Evolutionary conservation across 345 rosid species (phyloP).

Genomic region (Acer yangbiense): DNA sequence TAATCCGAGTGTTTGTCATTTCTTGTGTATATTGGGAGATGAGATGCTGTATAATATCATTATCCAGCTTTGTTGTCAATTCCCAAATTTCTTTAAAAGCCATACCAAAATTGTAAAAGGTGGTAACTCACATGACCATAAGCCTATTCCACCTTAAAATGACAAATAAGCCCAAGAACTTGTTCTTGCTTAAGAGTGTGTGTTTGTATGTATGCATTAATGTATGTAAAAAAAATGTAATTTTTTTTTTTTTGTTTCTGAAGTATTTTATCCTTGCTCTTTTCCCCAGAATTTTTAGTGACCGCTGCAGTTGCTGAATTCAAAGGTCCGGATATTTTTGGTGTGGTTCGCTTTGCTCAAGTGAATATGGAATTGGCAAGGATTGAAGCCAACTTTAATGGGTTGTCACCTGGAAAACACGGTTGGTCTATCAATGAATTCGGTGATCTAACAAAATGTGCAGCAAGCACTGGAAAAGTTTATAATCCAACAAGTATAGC

Average conservation of each 20-base stretch:
- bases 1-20: neutral
- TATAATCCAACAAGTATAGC: slow-evolving; percentile 54
- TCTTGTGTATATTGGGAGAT: neutral
- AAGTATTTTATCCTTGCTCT: neutral
- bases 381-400: slow-evolving; percentile 83
- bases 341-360: slow-evolving; percentile 90
- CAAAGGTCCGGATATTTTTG: slow-evolving; percentile 89
- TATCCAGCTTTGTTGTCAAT: neutral
- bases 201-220: neutral
- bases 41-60: neutral
- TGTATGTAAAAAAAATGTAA: neutral
- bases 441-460: slow-evolving; percentile 90
- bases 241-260: neutral
- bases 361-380: slow-evolving; percentile 86
- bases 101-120: neutral
- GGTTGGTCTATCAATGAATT: slow-evolving; percentile 92
- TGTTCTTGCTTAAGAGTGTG: neutral
- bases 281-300: slow-evolving; percentile 68
- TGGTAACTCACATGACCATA: too few relatives aligned
- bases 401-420: slow-evolving; percentile 78
- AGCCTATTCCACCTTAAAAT: neutral
- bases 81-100: neutral
- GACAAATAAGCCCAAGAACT: neutral
- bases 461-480: slow-evolving; percentile 80
- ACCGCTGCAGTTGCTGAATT: slow-evolving; percentile 95